phyloP scores from a whole-genome alignment of 768 basidiomycete genomes.

The Pulveroboletus ravenelii region DNA sequence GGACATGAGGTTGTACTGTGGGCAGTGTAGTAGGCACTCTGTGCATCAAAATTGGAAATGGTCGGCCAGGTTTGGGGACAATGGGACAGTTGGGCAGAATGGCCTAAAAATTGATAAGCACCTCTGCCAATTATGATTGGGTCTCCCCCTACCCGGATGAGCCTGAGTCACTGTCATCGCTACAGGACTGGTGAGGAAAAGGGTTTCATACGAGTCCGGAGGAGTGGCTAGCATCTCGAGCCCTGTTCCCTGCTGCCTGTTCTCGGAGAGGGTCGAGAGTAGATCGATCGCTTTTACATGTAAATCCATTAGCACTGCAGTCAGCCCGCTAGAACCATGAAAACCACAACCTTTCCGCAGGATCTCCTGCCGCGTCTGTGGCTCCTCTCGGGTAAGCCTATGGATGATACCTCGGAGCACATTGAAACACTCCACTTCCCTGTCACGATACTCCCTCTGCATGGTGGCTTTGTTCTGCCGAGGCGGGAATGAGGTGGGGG shows the following conservation, averaged over 20 bases:
- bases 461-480: constrained; percentile 9
- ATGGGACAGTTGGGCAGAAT: neutral
- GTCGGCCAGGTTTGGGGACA: neutral
- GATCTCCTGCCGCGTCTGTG: constrained; percentile 17
- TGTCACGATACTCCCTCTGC: constrained; percentile 23
- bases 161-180: neutral
- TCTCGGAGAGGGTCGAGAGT: neutral
- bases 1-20: neutral
- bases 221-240: neutral
- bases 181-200: neutral
- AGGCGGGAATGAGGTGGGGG: neutral
- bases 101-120: constrained; percentile 5
- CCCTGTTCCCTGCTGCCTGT: neutral
- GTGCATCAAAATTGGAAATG: neutral
- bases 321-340: too few species aligned
- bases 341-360: constrained; percentile 18
- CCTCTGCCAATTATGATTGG: neutral
- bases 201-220: neutral
- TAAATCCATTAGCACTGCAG: constrained; percentile 5
- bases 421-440: constrained; percentile 14
- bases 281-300: constrained; percentile 5
- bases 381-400: constrained; percentile 16
- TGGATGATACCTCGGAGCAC: constrained; percentile 14
- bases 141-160: constrained; percentile 1
- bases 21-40: neutral